Evolutionary conservation across 257 asterid species (phyloP).

Genomic region (Capsicum baccatum): DNA sequence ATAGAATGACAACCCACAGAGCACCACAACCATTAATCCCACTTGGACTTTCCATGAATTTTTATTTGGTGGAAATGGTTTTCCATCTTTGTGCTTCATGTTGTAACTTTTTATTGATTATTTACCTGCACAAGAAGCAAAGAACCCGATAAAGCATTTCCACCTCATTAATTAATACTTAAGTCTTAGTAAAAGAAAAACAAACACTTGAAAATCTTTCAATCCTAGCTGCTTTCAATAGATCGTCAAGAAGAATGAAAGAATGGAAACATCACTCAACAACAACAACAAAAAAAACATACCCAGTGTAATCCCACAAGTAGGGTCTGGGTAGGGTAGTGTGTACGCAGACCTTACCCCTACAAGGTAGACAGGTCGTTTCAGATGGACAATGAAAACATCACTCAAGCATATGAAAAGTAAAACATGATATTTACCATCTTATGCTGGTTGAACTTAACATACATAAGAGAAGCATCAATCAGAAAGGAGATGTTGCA

Average conservation of each 20-base stretch:
- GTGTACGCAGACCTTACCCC: too few relatives aligned
- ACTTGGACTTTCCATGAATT: constrained; percentile 64
- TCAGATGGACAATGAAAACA: too few relatives aligned
- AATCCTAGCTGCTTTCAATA: not conserved
- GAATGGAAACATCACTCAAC: constrained; percentile 4
- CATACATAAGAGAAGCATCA: not conserved
- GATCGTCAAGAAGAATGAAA: not conserved
- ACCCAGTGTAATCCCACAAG: too few relatives aligned
- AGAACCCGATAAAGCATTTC: constrained; percentile 21
- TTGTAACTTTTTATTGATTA: constrained; percentile 42
- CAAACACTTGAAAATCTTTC: not conserved
- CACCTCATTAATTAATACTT: not conserved
- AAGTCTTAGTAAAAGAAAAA: not conserved
- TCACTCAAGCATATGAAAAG: not conserved
- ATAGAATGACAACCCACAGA: constrained; percentile 96
- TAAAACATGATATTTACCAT: not conserved
- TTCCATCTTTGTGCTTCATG: constrained; percentile 92
- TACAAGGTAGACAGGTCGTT: too few relatives aligned
- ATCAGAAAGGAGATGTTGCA: not conserved
- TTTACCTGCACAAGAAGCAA: constrained; percentile 47
- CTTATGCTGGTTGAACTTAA: not conserved
- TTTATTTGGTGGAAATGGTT: constrained; percentile 62
- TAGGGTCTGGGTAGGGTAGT: too few relatives aligned
- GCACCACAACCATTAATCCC: constrained; percentile 66
- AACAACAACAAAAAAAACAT: too few relatives aligned